These are phyloP conservation scores for Anethum foeniculum DNA, from an alignment of 140 eudicot species.

Conservation along the genomic window DNA sequence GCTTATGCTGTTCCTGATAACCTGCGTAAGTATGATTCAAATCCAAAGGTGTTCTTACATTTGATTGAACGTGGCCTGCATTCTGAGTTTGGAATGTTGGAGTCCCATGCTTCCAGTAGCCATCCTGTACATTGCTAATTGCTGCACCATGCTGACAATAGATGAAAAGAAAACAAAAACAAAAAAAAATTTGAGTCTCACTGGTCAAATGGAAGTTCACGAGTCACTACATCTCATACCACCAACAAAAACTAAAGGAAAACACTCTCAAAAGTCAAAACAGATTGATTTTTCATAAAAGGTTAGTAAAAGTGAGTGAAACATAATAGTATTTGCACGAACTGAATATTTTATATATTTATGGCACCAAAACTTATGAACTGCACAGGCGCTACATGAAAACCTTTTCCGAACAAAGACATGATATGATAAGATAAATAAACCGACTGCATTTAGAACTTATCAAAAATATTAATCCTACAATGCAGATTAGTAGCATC, in stretches of 20 bases:
- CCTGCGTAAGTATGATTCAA: conserved; percentile 25
- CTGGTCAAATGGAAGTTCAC: not conserved
- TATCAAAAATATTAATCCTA: not conserved
- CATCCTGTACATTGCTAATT: conserved; percentile 49
- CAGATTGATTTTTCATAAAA: not conserved
- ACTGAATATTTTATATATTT: not conserved
- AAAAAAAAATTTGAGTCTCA: conserved; percentile 13
- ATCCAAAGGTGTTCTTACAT: conserved; percentile 50
- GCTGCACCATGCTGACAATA: conserved; percentile 58
- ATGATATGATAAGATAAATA: not conserved
- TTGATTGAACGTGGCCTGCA: conserved; percentile 29
- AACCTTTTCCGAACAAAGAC: not conserved
- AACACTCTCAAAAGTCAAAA: not conserved
- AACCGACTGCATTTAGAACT: not conserved
- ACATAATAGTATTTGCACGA: not conserved
- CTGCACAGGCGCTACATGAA: not conserved
- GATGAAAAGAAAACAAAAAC: not conserved
- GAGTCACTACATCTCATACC: not conserved
- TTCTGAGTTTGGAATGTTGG: conserved; percentile 47
- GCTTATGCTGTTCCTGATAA: conserved; percentile 48
- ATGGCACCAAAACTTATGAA: not conserved
- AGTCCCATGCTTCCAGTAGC: conserved; percentile 75
- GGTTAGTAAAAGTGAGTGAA: not conserved
- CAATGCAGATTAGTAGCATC: not conserved
- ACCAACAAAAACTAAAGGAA: not conserved